Evolutionary conservation across 2,329 filamentous ascomycete species (phyloP), one percentile per base, ranked within the genome.

Genomic region (Fusarium secorum): DNA sequence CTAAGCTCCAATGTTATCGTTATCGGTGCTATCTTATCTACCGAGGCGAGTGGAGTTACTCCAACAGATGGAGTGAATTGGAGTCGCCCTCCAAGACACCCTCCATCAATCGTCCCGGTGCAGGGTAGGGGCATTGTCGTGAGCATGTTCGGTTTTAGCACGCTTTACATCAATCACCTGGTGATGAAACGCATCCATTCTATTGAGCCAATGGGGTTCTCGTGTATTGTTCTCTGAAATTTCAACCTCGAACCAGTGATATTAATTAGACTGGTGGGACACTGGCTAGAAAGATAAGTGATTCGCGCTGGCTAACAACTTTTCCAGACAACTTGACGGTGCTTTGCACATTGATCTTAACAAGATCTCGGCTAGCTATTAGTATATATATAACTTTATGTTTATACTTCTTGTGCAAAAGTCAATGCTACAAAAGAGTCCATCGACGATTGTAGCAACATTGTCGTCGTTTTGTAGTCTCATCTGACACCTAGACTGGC

Each of bases 1-100:
- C 60, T 62, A 62, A 44, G 36, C 60, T 30, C 60, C 60, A 63
- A 61, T n/a, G 20, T 28, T 35, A 49, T 57, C 54, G 24, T 36
- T 49, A 57, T 57, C 54, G 5, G 0, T 0, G 1, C 28, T 46
- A 58, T 58, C 58, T 57, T 57, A 57, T 56, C 51, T 32, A n/a
- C n/a, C n/a, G n/a, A n/a, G n/a, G n/a, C n/a, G n/a, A n/a, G n/a
- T 58, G 41, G 35, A 2, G 36, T 17, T 14, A 60, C 60, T 44
- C 60, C 60, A 63, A 63, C 17, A 6, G 6, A 18, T 51, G 44
- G 44, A 20, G 44, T 32, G 11, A 30, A 5, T 58, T 53, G 55
- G 55, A 26, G 45, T 53, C 28, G 10, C 22, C n/a, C n/a, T 7
- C n/a, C 46, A 20, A 24, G 8, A 4, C 28, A 3, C 28, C 28